Evolutionary conservation across 371 early-diverging fungal genomes (phyloP), one percentile per base, ranked within the genome.

Genomic region (Zancudomyces culisetae): DNA sequence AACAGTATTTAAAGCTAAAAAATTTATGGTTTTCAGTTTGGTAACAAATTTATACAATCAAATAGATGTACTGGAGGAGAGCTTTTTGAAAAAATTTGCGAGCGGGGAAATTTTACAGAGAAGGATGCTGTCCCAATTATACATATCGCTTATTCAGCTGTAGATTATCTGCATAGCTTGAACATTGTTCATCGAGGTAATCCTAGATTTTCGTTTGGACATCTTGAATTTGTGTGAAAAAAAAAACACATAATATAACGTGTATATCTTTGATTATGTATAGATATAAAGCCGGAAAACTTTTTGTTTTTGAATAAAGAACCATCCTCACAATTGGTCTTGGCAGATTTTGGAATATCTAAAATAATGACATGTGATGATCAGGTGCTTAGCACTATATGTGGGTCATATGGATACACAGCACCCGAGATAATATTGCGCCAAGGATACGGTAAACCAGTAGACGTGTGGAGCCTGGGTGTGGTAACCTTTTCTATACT

Each of bases 381-480:
- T 54, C 65, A 60, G 57, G 43, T 68, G 6, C 59, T 49, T 19
- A 90, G 86, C 28, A 96, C 94, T 2, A 86, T 92, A 55, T 92
- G 95, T 60, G 98, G 98, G 12, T 90, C 97, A 8, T 79, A 89
- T 19, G 94, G 90, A 40, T 86, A 87, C 46, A 64, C 78, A 47
- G 91, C 98, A 1, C 98, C 98, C 0, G 98, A 97, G 61, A 79
- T 97, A 19, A 66, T 97, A 2, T 59, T 69, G 43, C 80, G 80
- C 10, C 72, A 78, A 41, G 72, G 76, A 18, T 94, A 98, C 63
- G 84, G 88, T 12, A 88, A 78, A 60, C 76, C 77, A 2, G 87
- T 89, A 6, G 99, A 98, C 63, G 80, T 91, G 69, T 98, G 98
- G 98, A 80, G 89, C 41, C 72, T 96, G 29, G 99, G 98, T 2